Base-by-base conservation (phyloP, 2,329 filamentous ascomycete species). In the Apiospora koreana region DNA sequence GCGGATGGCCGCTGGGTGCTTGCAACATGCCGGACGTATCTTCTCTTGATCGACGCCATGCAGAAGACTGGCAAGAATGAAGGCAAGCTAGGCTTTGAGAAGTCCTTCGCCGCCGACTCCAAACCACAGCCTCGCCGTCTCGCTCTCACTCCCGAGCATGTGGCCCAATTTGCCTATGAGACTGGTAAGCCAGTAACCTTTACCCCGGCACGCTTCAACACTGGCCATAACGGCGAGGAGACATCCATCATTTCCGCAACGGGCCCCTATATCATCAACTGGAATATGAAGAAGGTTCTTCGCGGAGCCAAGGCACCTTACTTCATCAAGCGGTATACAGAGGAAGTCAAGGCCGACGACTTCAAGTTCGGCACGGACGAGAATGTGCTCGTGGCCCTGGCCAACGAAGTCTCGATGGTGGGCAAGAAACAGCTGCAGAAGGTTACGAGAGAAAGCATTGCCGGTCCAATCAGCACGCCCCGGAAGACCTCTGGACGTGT, bases 361-460 rank as follows among this genome's bases (percentile, higher is more conserved):
- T 99, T 99, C 90, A 94, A 96, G 77, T 99, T 94, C 78, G 95
- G 95, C 65, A 95, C 92, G 6, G 96, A 99, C 81, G 97, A 97
- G 88, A 98, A 98, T 77, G 94, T 99, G 76, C 97, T 99, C 77
- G 95, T 99, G 45, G 96, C 96, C 0, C 85, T 99, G 73, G 95
- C 96, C 2, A 97, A 99, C 79, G 95, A 98, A 81, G 96, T 99
- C 75, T 97, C 98, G 81, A 98, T 98, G 95, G 94, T 99, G 16
- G 92, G 92, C 64, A 95, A 95, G 81, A 89, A 92, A 76, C 92
- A 90, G 70, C 88, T 99, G 78, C 94, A 94, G 86, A 91, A 91
- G 77, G 94, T 95, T 1, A 98, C 96, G 0, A 86, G 96, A 46
- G 94, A 99, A 85, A 98, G 94, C 80, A 98, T 99, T 80, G 93